A percentile compares a stretch with the other conserved stretches of the same genome.
These are phyloP conservation scores for Phoma sp. DNA, from an alignment of 2,329 filamentous ascomycete species.

Conservation along the genomic window DNA sequence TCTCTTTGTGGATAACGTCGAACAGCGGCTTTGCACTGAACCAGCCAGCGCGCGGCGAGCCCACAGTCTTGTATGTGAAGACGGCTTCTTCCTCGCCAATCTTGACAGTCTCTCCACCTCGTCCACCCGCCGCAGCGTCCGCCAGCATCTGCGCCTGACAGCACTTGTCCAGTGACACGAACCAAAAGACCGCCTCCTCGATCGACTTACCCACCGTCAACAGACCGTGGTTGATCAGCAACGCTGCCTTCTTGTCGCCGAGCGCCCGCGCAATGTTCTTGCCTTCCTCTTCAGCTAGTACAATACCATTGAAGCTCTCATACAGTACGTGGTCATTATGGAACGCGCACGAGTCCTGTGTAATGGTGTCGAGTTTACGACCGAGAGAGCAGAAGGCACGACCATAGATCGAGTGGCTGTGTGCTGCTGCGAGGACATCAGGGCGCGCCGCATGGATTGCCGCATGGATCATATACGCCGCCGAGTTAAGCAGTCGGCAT, in stretches of 20 bases:
- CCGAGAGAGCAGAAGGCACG: slow-evolving; percentile 69
- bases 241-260: slow-evolving; percentile 58
- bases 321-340: slow-evolving; percentile 62
- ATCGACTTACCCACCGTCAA: slow-evolving; percentile 58
- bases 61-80: slow-evolving; percentile 71
- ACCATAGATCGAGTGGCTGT: slow-evolving; percentile 65
- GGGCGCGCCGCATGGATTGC: slow-evolving; percentile 65
- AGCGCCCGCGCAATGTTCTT: slow-evolving; percentile 57
- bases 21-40: slow-evolving; percentile 76
- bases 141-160: slow-evolving; percentile 61
- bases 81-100: slow-evolving; percentile 71
- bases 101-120: slow-evolving; percentile 69
- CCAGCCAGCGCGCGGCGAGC: slow-evolving; percentile 65
- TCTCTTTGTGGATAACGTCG: slow-evolving; percentile 70
- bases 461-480: slow-evolving; percentile 66
- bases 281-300: slow-evolving; percentile 61
- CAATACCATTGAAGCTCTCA: slow-evolving; percentile 60
- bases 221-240: slow-evolving; percentile 62
- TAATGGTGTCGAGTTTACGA: slow-evolving; percentile 63
- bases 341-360: slow-evolving; percentile 64
- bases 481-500: slow-evolving; percentile 47
- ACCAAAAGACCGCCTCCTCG: slow-evolving; percentile 62
- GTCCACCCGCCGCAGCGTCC: slow-evolving; percentile 64
- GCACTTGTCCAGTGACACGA: slow-evolving; percentile 60
- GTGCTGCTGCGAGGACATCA: slow-evolving; percentile 64